Conservation (phyloP, 352 stramenopile species). For the Halophytophthora batemanensis region DNA sequence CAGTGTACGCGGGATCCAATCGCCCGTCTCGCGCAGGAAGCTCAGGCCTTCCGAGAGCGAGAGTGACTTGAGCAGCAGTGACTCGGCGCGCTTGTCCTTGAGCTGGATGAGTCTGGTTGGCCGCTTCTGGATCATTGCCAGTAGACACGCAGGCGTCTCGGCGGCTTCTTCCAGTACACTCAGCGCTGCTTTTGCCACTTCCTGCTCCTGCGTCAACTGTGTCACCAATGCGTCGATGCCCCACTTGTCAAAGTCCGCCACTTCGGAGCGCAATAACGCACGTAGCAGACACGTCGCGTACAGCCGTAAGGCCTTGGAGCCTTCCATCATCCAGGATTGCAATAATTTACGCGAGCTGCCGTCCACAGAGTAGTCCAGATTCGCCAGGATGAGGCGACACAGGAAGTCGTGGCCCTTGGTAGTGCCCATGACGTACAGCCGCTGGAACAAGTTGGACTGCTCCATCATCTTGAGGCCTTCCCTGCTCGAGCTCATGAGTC, state of each 20-base stretch:
- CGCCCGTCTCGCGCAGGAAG: slow-evolving; percentile 74
- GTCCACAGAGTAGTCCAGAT: slow-evolving; percentile 87
- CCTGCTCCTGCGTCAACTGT: slow-evolving; percentile 82
- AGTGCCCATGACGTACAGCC: slow-evolving; percentile 83
- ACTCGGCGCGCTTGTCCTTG: slow-evolving; percentile 77
- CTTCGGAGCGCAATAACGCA: slow-evolving; percentile 76
- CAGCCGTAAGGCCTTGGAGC: slow-evolving; percentile 78
- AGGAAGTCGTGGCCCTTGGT: slow-evolving; percentile 87
- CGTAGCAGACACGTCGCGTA: slow-evolving; percentile 85
- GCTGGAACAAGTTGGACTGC: slow-evolving; percentile 87
- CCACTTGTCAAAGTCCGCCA: slow-evolving; percentile 88
- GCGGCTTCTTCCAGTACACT: slow-evolving; percentile 86
- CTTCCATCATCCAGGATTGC: slow-evolving; percentile 86
- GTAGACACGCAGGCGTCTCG: slow-evolving; percentile 76
- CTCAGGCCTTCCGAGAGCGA: slow-evolving; percentile 74
- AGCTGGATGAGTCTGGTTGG: slow-evolving; percentile 76
- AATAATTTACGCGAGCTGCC: slow-evolving; percentile 84
- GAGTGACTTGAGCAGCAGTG: slow-evolving; percentile 79
- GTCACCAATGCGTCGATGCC: slow-evolving; percentile 84
- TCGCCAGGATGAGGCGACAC: slow-evolving; percentile 85
- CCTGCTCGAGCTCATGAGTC: slow-evolving; percentile 87
- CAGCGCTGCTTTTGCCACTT: slow-evolving; percentile 80
- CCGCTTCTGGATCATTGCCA: slow-evolving; percentile 83
- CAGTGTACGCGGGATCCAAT: slow-evolving; percentile 83
- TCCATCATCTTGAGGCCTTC: slow-evolving; percentile 91